phyloP scores from a whole-genome alignment of 1,139 yeast species.

The Suhomyces bribrorum region DNA sequence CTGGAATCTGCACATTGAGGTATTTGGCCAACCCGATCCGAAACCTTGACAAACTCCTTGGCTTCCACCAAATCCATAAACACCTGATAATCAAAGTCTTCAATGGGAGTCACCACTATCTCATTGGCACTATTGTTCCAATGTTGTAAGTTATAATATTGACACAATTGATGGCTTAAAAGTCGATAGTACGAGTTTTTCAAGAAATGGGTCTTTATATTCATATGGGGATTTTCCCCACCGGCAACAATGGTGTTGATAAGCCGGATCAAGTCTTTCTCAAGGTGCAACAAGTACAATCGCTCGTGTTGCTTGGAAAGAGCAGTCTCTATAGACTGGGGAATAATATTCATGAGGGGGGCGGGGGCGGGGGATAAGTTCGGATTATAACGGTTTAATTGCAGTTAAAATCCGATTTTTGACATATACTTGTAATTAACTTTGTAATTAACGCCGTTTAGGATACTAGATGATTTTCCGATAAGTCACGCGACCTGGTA shows the following conservation, averaged over 20 bases:
- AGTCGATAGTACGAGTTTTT: slow-evolving; percentile 69
- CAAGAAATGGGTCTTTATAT: slow-evolving; percentile 34
- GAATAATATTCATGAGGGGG: slow-evolving; percentile 10
- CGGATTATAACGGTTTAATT: no score
- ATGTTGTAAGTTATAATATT: slow-evolving; percentile 54
- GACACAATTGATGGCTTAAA: slow-evolving; percentile 68
- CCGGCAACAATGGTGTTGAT: slow-evolving; percentile 18
- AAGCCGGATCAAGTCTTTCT: slow-evolving; percentile 46
- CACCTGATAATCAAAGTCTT: slow-evolving; percentile 20
- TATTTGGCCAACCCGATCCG: background rate
- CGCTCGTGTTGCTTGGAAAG: slow-evolving; percentile 51
- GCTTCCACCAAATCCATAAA: slow-evolving; percentile 12
- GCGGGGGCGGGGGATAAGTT: no score
- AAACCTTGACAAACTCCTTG: slow-evolving; percentile 5
- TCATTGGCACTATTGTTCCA: slow-evolving; percentile 30
- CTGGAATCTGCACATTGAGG: background rate
- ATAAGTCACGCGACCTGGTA: no score
- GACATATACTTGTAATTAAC: no score
- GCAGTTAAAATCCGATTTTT: no score
- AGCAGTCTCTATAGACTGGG: slow-evolving; percentile 31
- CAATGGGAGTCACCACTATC: slow-evolving; percentile 27
- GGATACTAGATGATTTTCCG: no score
- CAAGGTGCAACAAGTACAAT: slow-evolving; percentile 54
- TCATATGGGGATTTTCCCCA: slow-evolving; percentile 14
- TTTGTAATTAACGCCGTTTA: no score